phyloP scores from a whole-genome alignment of 1,139 yeast genomes.

The Maudiozyma humilis region DNA sequence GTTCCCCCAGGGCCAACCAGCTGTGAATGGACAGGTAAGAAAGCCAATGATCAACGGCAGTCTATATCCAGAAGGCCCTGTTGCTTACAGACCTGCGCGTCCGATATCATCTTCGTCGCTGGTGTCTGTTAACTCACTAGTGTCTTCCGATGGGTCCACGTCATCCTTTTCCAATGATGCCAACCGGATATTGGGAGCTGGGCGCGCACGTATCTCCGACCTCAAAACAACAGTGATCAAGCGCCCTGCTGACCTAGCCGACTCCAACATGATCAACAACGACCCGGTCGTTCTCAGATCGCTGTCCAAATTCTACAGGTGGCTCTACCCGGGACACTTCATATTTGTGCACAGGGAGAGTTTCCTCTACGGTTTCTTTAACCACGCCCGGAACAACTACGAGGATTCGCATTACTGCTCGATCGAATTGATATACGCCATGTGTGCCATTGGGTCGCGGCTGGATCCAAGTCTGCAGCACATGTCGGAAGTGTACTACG shows the following conservation, averaged over 20 bases:
- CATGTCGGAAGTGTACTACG: conserved; percentile 40
- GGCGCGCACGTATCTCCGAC: conserved; percentile 26
- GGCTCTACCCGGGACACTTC: conserved; percentile 60
- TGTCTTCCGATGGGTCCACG: conserved; percentile 5
- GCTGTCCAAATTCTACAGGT: conserved; percentile 48
- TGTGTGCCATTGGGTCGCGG: conserved; percentile 55
- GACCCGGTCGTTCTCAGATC: conserved; percentile 36
- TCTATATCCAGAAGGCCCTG: conserved; percentile 30
- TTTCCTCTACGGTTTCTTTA: conserved; percentile 50
- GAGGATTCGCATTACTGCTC: conserved; percentile 41
- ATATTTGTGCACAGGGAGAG: conserved; percentile 59
- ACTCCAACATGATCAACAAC: conserved; percentile 19
- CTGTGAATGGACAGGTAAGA: conserved; percentile 8
- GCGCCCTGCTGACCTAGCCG: conserved; percentile 36
- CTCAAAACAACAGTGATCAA: conserved; percentile 29
- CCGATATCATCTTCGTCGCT: conserved; percentile 4
- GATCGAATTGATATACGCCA: conserved; percentile 43
- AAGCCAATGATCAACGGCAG: conserved; percentile 27
- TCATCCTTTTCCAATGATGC: neutral
- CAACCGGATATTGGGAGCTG: neutral
- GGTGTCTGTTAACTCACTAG: conserved; percentile 10
- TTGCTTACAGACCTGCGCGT: conserved; percentile 18
- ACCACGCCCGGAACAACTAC: conserved; percentile 31
- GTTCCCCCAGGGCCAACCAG: neutral
- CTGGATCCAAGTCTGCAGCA: conserved; percentile 35